Evolutionary conservation across 805 yeast genomes (phyloP), one percentile per base, ranked within the genome.

Genomic region (Candida schatavii): DNA sequence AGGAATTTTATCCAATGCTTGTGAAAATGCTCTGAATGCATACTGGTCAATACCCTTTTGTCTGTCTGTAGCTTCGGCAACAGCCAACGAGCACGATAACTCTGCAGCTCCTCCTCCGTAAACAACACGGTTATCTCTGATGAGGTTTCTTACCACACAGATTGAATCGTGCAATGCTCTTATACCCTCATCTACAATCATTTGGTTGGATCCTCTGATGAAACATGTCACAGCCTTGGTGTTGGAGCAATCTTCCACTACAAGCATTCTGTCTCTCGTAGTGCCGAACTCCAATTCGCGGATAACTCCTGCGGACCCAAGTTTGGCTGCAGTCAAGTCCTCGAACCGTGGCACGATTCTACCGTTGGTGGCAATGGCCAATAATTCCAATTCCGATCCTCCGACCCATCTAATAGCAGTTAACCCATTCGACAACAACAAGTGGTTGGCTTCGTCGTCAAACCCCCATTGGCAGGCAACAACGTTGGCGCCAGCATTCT

Each of bases 101-200:
- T 93, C 99, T 28, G 98, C 95, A 18, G 99, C 96, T 52, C 99
- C 99, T 54, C 99, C 99, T 49, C 99, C 99, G 59, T 93, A 93
- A n/a, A 95, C 97, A 35, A 93, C 88, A 64, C 97, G 79, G 61
- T 81, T 84, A 64, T 95, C 98, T 56, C 83, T 80, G 39, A 95
- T 84, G 61, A 93, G 78, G 68, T 93, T 95, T 70, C 99, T 85
- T 22, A 93, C 99, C 35, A 95, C 99, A 70, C 99, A 91, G 44
- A 93, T 71, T 6, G 99, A 87, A 62, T 93, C 99, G 57, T 93
- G 98, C 45, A 93, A 74, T 1, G 99, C 97, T 64, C 99, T 84
- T 50, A 87, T 80, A 40, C 97, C 95, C 70, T 93, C 99, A 57
- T 91, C 99, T 23, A 88, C 91, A 56, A 95, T 88, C 99, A 93